These are phyloP conservation scores for Sarocladium strictum DNA, from an alignment of 2,329 filamentous ascomycete genomes.

Conservation along the genomic window DNA sequence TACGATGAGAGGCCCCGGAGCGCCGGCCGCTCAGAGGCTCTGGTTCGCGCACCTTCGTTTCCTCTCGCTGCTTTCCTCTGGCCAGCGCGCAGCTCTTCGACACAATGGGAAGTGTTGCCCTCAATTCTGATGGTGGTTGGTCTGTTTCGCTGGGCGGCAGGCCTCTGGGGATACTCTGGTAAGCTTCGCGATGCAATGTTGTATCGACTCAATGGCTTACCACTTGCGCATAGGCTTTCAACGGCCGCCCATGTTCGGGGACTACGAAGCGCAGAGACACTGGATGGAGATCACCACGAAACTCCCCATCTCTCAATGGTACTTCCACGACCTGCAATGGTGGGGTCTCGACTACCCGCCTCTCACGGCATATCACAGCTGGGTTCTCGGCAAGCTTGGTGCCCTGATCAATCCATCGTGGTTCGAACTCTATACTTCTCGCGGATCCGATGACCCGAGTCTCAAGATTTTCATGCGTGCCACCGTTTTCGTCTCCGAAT, in stretches of 20 bases:
- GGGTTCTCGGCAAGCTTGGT: constrained; percentile 85
- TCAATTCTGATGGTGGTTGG: constrained; percentile 85
- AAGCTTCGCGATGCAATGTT: too few relatives aligned
- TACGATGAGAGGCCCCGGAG: neutral
- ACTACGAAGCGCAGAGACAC: constrained; percentile 96
- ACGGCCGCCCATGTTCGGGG: constrained; percentile 85
- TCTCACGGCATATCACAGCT: constrained; percentile 96
- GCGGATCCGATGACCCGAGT: constrained; percentile 69
- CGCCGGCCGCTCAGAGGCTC: constrained; percentile 28
- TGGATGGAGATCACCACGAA: constrained; percentile 98
- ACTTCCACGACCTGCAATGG: constrained; percentile 93
- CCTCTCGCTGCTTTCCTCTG: constrained; percentile 92
- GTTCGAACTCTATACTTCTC: constrained; percentile 81
- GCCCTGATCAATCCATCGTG: constrained; percentile 71
- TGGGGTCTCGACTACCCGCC: constrained; percentile 98
- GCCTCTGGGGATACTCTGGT: constrained; percentile 95
- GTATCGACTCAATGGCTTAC: too few relatives aligned
- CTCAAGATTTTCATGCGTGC: constrained; percentile 96
- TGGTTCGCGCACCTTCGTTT: constrained; percentile 64
- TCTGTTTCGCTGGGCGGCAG: constrained; percentile 86
- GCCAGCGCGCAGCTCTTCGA: constrained; percentile 76
- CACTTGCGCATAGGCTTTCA: constrained; percentile 53
- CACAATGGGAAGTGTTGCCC: constrained; percentile 89
- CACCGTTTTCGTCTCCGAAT: constrained; percentile 86
- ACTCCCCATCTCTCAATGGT: constrained; percentile 90